Evolutionary conservation across 352 stramenopile species (phyloP).

Genomic region (Phytophthora sp.): DNA sequence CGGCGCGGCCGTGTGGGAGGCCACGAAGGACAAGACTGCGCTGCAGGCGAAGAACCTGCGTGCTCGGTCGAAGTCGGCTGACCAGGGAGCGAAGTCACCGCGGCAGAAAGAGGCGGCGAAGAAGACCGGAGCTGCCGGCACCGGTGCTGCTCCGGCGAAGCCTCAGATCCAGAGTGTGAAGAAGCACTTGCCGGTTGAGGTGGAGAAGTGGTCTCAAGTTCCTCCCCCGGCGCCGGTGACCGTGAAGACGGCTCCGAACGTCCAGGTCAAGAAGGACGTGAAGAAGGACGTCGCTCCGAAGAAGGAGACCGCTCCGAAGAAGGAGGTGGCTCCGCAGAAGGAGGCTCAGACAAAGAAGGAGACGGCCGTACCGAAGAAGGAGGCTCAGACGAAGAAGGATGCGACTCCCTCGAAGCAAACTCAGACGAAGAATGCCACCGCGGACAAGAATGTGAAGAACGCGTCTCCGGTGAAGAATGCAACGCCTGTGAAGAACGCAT

Average conservation of each 20-base stretch:
- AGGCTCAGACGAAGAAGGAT: neutral
- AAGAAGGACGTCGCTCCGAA: neutral
- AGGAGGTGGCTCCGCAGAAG: neutral
- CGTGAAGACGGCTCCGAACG: neutral
- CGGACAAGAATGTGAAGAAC: neutral
- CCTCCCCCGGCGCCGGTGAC: slow-evolving; percentile 1
- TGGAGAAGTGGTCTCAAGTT: neutral
- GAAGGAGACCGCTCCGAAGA: neutral
- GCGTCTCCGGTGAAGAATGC: slow-evolving; percentile 5
- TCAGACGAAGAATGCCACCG: neutral
- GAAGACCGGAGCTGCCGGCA: neutral
- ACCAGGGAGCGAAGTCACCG: neutral
- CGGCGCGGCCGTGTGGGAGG: slow-evolving; percentile 2
- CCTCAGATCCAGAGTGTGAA: neutral
- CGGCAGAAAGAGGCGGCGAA: slow-evolving; percentile 2
- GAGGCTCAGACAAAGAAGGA: slow-evolving; percentile 1
- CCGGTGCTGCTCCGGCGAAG: too few species aligned
- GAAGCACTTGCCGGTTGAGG: slow-evolving; percentile 11
- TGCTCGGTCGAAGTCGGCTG: neutral
- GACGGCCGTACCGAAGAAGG: neutral
- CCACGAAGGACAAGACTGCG: neutral
- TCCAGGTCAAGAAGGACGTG: neutral
- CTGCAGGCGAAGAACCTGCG: neutral
- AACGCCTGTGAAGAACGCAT: neutral
- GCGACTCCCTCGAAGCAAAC: neutral